Conservation (phyloP, 1,139 yeast genomes). For the Zygoascus sp. region DNA sequence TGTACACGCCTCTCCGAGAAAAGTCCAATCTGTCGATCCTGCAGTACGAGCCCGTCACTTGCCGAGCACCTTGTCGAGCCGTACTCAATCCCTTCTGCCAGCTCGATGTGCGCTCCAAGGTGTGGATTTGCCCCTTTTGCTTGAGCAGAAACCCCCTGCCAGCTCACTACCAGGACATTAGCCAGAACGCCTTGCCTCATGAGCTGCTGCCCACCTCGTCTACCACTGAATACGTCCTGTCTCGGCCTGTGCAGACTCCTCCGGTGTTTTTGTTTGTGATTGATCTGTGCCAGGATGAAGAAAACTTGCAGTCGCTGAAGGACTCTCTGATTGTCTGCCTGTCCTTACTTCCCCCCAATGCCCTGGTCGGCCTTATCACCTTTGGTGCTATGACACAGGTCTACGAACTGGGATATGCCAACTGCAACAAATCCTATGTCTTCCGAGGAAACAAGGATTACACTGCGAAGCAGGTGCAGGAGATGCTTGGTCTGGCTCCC, state of each 20-base stretch:
- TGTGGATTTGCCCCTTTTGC: constrained; percentile 92
- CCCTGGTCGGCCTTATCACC: constrained; percentile 85
- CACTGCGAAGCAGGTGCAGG: constrained; percentile 66
- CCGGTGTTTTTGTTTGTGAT: constrained; percentile 91
- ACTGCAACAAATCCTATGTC: constrained; percentile 75
- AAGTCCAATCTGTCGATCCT: constrained; percentile 77
- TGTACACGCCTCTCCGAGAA: constrained; percentile 85
- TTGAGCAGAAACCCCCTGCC: constrained; percentile 81
- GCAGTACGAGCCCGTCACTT: constrained; percentile 83
- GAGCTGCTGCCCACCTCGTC: constrained; percentile 75
- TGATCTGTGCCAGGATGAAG: constrained; percentile 93
- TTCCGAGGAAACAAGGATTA: constrained; percentile 93
- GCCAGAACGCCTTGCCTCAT: constrained; percentile 78
- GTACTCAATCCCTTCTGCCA: constrained; percentile 81
- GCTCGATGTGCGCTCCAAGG: constrained; percentile 72
- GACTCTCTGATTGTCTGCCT: constrained; percentile 80
- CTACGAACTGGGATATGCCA: constrained; percentile 80
- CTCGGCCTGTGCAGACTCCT: constrained; percentile 84
- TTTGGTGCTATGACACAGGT: constrained; percentile 94
- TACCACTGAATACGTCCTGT: constrained; percentile 87
- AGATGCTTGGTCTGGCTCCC: constrained; percentile 59
- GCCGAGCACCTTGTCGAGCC: constrained; percentile 81
- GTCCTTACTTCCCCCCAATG: constrained; percentile 85
- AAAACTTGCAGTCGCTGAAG: constrained; percentile 82
- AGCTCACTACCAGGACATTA: constrained; percentile 78